A percentile compares a stretch with the other conserved stretches of the same genome.
Evolutionary conservation across 2,329 filamentous ascomycete species (phyloP).

Genomic region (Periconia digitata): DNA sequence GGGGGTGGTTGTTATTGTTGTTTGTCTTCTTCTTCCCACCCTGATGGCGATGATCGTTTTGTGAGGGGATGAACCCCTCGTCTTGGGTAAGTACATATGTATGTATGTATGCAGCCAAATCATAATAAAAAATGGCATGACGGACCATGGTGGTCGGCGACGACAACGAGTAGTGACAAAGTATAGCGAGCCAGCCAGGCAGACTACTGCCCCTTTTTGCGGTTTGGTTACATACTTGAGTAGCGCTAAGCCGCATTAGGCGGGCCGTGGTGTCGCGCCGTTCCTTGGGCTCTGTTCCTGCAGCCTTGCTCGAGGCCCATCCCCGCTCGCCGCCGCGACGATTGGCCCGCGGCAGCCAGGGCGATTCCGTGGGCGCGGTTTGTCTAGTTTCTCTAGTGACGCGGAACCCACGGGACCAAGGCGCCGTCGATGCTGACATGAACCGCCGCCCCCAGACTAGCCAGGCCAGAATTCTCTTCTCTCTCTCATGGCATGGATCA

Average conservation of each 20-base stretch:
- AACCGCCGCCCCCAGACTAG: not conserved
- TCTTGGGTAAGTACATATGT: no score
- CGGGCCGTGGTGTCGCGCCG: not conserved
- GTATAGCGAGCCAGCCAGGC: no score
- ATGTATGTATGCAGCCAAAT: no score
- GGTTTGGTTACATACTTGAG: not conserved
- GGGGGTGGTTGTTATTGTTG: no score
- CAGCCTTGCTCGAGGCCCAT: slow-evolving; percentile 27
- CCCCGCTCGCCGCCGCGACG: slow-evolving; percentile 1
- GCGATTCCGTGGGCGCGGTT: slow-evolving; percentile 32
- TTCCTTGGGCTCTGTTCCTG: slow-evolving; percentile 16
- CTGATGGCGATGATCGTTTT: no score
- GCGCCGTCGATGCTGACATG: slow-evolving; percentile 7
- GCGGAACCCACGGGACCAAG: slow-evolving; percentile 29
- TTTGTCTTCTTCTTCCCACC: no score
- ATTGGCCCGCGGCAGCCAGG: slow-evolving; percentile 20
- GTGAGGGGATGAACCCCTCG: no score
- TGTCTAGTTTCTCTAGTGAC: slow-evolving; percentile 31
- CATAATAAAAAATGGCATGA: no score
- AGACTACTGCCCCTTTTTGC: no score
- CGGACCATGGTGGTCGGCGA: no score
- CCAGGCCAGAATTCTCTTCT: not conserved
- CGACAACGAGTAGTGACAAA: no score
- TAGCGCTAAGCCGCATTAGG: not conserved
- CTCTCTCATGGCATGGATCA: slow-evolving; percentile 1